Conservation (phyloP, 2,329 filamentous ascomycete genomes). For the Fusarium bulbicola region DNA sequence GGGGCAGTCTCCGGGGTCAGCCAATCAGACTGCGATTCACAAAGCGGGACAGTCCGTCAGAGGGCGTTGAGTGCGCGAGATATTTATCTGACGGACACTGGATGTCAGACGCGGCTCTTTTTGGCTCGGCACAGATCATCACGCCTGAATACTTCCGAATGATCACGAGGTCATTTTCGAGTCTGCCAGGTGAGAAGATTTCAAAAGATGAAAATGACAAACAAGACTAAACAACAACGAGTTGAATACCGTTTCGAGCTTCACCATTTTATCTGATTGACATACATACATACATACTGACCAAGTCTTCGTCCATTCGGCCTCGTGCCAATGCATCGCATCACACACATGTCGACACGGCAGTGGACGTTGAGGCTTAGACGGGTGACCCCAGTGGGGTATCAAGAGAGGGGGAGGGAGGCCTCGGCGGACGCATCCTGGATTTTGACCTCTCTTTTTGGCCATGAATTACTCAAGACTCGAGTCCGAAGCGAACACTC, state of each 20-base stretch:
- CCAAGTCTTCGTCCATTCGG: constrained; percentile 11
- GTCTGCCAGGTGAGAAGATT: background rate
- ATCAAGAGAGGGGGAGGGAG: constrained; percentile 26
- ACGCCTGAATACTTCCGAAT: constrained; percentile 8
- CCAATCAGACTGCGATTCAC: constrained; percentile 5
- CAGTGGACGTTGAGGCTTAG: constrained; percentile 38
- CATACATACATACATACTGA: background rate
- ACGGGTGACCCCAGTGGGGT: constrained; percentile 31
- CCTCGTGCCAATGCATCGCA: constrained; percentile 21
- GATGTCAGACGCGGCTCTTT: constrained; percentile 32
- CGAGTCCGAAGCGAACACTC: background rate
- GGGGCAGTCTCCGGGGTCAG: constrained; percentile 29
- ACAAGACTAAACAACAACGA: background rate
- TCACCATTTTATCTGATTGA: background rate
- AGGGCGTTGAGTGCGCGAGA: constrained; percentile 30
- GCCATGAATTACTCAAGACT: background rate
- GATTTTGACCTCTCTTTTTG: constrained; percentile 9
- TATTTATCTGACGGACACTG: constrained; percentile 15
- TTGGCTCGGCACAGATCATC: constrained; percentile 19
- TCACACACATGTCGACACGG: constrained; percentile 36
- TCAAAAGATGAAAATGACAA: background rate
- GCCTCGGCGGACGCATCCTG: constrained; percentile 32
- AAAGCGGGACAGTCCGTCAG: constrained; percentile 26
- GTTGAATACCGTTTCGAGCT: background rate
- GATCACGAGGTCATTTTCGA: background rate